phyloP scores from a whole-genome alignment of 2,329 filamentous ascomycete genomes.

The Mycosphaerelloides madeirae region DNA sequence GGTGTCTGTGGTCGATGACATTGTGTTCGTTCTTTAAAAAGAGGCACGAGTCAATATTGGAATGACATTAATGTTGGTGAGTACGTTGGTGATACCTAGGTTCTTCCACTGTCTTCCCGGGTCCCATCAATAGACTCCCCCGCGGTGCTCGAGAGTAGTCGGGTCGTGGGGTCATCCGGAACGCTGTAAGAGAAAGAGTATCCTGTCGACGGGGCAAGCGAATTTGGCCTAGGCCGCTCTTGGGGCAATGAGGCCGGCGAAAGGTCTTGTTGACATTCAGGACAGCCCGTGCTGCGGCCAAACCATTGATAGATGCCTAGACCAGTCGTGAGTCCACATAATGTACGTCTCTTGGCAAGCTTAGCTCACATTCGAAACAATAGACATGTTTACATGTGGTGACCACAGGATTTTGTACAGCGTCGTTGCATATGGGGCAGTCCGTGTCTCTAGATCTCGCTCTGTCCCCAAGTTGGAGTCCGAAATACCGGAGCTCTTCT shows the following conservation, averaged over 20 bases:
- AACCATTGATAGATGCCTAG: not conserved
- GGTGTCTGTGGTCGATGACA: no score
- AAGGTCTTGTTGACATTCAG: not conserved
- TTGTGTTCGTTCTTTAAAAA: no score
- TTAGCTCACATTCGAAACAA: conserved; percentile 14
- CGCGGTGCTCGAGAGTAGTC: no score
- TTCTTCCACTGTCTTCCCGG: no score
- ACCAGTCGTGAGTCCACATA: conserved; percentile 2
- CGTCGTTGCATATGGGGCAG: conserved; percentile 14
- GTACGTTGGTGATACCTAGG: no score
- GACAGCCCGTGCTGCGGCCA: not conserved
- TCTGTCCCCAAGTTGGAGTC: conserved; percentile 6
- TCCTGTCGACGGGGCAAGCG: no score
- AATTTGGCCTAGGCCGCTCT: not conserved
- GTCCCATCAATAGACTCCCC: no score
- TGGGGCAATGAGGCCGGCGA: not conserved
- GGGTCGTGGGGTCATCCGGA: no score
- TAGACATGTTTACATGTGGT: conserved; percentile 14
- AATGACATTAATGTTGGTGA: no score
- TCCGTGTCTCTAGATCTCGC: conserved; percentile 6
- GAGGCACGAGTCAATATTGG: no score
- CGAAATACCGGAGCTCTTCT: conserved; percentile 10
- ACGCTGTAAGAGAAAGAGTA: no score
- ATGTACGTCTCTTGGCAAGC: conserved; percentile 8
- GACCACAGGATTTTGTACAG: conserved; percentile 7